phyloP scores from a whole-genome alignment of 805 yeast species.

The Lipomyces anomalus region DNA sequence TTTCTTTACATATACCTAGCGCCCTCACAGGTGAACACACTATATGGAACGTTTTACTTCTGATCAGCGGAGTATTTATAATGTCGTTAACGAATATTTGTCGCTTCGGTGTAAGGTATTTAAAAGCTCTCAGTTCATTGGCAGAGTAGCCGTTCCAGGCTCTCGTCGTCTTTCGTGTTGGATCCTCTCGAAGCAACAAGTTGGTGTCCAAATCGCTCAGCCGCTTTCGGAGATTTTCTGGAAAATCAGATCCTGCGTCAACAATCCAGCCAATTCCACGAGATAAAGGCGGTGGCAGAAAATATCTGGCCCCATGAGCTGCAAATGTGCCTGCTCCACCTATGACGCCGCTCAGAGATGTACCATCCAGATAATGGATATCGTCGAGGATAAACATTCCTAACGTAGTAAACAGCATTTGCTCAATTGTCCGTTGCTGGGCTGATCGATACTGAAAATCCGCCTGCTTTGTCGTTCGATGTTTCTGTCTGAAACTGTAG shows the following conservation, averaged over 20 bases:
- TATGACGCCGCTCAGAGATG: slow-evolving; percentile 46
- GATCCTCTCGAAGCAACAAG: slow-evolving; percentile 48
- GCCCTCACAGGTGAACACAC: slow-evolving; percentile 69
- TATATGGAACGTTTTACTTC: slow-evolving; percentile 54
- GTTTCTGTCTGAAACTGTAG: no score
- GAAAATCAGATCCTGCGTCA: slow-evolving; percentile 78
- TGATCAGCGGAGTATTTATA: slow-evolving; percentile 34
- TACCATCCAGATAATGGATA: slow-evolving; percentile 47
- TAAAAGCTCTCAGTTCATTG: slow-evolving; percentile 55
- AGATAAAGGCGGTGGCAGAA: slow-evolving; percentile 39
- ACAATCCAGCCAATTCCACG: slow-evolving; percentile 57
- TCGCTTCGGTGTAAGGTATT: slow-evolving; percentile 55
- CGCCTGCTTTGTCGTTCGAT: no score
- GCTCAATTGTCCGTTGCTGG: no score
- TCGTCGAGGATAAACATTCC: slow-evolving; percentile 93
- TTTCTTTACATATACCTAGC: slow-evolving; percentile 39
- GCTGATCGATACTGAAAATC: no score
- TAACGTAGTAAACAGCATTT: slow-evolving; percentile 50
- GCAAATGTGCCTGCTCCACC: slow-evolving; percentile 94
- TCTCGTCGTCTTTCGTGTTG: slow-evolving; percentile 58
- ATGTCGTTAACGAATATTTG: slow-evolving; percentile 57
- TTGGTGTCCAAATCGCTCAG: slow-evolving; percentile 61
- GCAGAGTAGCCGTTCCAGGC: slow-evolving; percentile 74
- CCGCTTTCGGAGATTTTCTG: slow-evolving; percentile 40
- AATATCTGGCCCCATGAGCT: slow-evolving; percentile 59